Evolutionary conservation across 1,284 basidiomycete species (phyloP).

Genomic region (Tylopilus sp.): DNA sequence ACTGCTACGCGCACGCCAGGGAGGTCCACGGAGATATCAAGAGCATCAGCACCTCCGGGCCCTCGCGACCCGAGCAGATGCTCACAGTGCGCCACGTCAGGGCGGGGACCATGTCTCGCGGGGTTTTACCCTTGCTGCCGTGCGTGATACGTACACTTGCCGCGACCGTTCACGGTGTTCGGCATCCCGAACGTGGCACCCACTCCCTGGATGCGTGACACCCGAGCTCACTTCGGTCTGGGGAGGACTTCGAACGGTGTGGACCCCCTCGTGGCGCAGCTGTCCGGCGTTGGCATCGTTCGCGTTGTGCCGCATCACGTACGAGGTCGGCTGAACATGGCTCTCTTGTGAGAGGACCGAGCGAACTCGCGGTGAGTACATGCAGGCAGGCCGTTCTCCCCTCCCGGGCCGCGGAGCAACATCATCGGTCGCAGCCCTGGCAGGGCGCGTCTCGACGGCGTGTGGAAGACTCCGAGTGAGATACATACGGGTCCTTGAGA

Average conservation of each 20-base stretch:
- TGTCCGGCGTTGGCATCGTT: constrained; percentile 33
- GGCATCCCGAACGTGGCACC: too few species aligned
- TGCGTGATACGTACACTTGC: constrained; percentile 17
- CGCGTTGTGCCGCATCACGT: constrained; percentile 29
- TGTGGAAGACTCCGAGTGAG: constrained; percentile 23
- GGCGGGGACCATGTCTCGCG: constrained; percentile 30
- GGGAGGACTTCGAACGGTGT: constrained; percentile 14
- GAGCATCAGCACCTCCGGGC: constrained; percentile 31
- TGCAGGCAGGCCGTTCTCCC: too few species aligned
- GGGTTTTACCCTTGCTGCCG: constrained; percentile 28
- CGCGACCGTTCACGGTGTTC: constrained; percentile 16
- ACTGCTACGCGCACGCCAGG: constrained; percentile 40
- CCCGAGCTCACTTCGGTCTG: constrained; percentile 21
- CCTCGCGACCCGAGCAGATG: not conserved
- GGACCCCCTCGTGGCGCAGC: constrained; percentile 8
- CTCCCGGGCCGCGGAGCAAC: too few species aligned
- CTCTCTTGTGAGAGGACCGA: not conserved
- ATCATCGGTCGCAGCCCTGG: not conserved
- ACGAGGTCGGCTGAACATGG: constrained; percentile 19
- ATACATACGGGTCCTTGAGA: constrained; percentile 23
- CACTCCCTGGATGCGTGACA: constrained; percentile 30
- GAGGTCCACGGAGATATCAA: constrained; percentile 44
- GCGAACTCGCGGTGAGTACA: too few species aligned
- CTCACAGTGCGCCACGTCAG: constrained; percentile 14
- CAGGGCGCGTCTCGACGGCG: not conserved